Conservation (phyloP, 148 eudicot genomes). For the Rhododendron griersonianum region DNA sequence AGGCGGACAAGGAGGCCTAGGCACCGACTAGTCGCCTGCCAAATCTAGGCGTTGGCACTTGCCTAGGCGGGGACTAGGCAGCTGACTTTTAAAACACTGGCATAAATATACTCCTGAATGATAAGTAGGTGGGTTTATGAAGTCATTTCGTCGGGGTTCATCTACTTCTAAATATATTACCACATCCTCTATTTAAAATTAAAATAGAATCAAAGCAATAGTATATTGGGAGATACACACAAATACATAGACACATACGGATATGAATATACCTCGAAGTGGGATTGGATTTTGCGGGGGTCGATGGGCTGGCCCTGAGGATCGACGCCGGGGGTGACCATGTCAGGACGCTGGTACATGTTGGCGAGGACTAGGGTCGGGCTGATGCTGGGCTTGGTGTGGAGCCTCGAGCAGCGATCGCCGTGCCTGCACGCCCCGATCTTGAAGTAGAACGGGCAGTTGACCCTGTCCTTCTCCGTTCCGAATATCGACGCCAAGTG, state of each 20-base stretch:
- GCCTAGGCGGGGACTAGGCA: not conserved
- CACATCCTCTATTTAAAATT: not conserved
- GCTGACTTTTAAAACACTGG: not conserved
- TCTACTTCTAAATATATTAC: not conserved
- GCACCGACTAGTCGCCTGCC: too few species aligned
- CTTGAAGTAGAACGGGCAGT: conserved; percentile 89
- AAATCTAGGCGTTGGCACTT: too few species aligned
- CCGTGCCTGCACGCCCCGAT: conserved; percentile 93
- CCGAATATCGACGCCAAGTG: conserved; percentile 90
- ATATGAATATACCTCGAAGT: conserved; percentile 50
- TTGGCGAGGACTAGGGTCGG: conserved; percentile 72
- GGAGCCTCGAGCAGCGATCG: conserved; percentile 79
- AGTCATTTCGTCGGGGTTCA: not conserved
- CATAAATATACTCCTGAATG: not conserved
- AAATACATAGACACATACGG: not conserved
- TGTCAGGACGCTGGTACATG: conserved; percentile 86
- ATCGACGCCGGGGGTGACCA: conserved; percentile 82
- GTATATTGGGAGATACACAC: not conserved
- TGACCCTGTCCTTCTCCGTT: conserved; percentile 87
- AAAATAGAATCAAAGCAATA: not conserved
- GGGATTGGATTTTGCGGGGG: conserved; percentile 64
- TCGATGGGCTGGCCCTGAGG: conserved; percentile 76
- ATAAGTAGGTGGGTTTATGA: not conserved
- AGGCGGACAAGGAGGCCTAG: too few species aligned
- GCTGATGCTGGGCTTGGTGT: conserved; percentile 72